Base-by-base conservation (phyloP, 2,329 filamentous ascomycete genomes). In the Tolypocladium tundrense region DNA sequence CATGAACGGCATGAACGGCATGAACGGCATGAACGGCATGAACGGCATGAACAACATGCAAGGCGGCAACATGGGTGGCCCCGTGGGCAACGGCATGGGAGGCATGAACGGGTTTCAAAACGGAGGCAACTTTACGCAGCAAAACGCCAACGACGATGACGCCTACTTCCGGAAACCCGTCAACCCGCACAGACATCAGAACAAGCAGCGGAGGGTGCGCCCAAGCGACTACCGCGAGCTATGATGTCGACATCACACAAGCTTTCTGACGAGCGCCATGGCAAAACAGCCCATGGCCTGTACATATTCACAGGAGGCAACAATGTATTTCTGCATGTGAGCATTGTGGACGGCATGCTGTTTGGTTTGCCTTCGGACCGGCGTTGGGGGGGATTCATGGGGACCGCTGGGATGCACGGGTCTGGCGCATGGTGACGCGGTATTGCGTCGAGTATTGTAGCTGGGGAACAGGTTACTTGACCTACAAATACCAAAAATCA, bases 81-180 rank as follows among this genome's bases (percentile, higher is more conserved):
- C 24, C 24, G 61, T 62, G 58, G 59, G 59, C 33, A 60, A 57
- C 54, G 64, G 58, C 55, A 67, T 70, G 66, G 66, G 63, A 35
- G 63, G 61, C 54, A 70, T 70, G 67, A 70, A 66, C 58, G 69
- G 67, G 57, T 73, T 67, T 60, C 68, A 68, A 58, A 69, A 68
- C 45, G 69, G 66, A 11, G 67, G 66, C 60, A 76, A 75, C 63
- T 79, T 80, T 54, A 67, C 72, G 1, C 75, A 77, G 59, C 80
- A 81, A 14, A 58, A 54, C 2, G 86, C 81, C 59, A 84, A 85
- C 62, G 90, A 95, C 58, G 91, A 96, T 59, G 90, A 91, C 60
- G 90, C 94, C 8, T 99, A 99, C 74, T 95, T 97, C 71, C 84
- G 94, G 59, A 93, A 96, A 72, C 94, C 94, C 0, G 90, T 97